phyloP scores from a whole-genome alignment of 352 stramenopile genomes.

The Phytophthora foliorum region DNA sequence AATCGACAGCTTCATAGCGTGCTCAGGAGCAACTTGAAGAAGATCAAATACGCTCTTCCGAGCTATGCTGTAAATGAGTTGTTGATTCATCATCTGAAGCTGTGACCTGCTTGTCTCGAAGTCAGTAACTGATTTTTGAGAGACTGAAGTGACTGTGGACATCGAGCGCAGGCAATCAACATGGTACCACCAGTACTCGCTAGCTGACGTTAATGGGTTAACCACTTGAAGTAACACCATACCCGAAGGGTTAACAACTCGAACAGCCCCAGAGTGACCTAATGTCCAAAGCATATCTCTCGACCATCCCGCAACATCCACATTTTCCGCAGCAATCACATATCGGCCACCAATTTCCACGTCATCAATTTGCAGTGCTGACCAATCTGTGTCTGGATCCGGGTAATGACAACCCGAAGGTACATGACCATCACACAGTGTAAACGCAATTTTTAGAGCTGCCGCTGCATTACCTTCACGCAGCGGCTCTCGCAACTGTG shows the following conservation, averaged over 20 bases:
- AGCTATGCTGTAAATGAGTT: conserved; percentile 67
- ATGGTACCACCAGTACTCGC: conserved; percentile 82
- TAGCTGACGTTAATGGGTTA: conserved; percentile 54
- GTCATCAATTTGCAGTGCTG: conserved; percentile 79
- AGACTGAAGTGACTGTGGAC: conserved; percentile 24
- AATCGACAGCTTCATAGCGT: conserved; percentile 67
- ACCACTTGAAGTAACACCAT: conserved; percentile 74
- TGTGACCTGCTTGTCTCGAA: conserved; percentile 47
- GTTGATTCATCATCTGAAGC: conserved; percentile 51
- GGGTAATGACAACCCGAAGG: conserved; percentile 83
- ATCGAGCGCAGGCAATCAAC: conserved; percentile 58
- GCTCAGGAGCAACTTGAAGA: conserved; percentile 63
- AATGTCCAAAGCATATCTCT: conserved; percentile 74
- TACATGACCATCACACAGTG: conserved; percentile 81
- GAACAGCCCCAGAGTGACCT: conserved; percentile 62
- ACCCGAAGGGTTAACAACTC: conserved; percentile 56
- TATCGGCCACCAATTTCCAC: conserved; percentile 73
- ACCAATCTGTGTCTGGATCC: conserved; percentile 84
- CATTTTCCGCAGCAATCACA: conserved; percentile 47
- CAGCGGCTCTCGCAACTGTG: conserved; percentile 78
- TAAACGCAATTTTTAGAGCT: conserved; percentile 85
- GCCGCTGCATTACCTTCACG: conserved; percentile 79
- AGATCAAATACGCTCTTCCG: conserved; percentile 73
- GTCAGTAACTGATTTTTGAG: conserved; percentile 52
- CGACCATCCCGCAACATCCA: conserved; percentile 53